phyloP scores from a whole-genome alignment of 768 basidiomycete species.

The Chlorophyllum brunneum region DNA sequence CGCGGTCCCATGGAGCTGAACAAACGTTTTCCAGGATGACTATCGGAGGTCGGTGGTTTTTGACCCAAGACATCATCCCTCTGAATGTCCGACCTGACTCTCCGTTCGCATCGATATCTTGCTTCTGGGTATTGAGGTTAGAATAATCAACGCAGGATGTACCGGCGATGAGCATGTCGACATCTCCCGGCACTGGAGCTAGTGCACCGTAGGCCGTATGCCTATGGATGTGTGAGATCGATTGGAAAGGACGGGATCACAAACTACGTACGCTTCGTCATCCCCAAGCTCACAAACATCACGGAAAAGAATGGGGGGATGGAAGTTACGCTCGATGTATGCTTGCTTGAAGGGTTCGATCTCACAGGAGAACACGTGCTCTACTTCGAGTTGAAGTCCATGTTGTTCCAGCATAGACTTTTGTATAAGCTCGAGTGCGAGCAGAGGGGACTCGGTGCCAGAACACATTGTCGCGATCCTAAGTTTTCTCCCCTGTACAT shows the following conservation, averaged over 20 bases:
- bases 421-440: conserved; percentile 83
- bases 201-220: conserved; percentile 90
- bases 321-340: conserved; percentile 95
- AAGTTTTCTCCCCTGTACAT: conserved; percentile 73
- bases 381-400: conserved; percentile 60
- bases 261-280: conserved; percentile 60
- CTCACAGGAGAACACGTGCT: conserved; percentile 96
- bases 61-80: conserved; percentile 94
- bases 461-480: conserved; percentile 98
- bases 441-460: conserved; percentile 91
- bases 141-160: conserved; percentile 98
- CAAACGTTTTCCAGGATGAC: conserved; percentile 96
- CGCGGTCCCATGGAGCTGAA: conserved; percentile 79
- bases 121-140: conserved; percentile 90
- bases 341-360: conserved; percentile 98
- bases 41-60: conserved; percentile 80
- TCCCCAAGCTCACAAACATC: conserved; percentile 90
- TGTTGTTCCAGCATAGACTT: conserved; percentile 69
- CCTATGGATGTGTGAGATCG: conserved; percentile 33
- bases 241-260: background rate
- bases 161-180: conserved; percentile 88
- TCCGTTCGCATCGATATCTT: conserved; percentile 84
- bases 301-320: conserved; percentile 87
- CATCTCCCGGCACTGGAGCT: conserved; percentile 83
- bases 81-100: conserved; percentile 93